Conservation (phyloP, 371 early-diverging fungal species). For the Mucor saturninus region DNA sequence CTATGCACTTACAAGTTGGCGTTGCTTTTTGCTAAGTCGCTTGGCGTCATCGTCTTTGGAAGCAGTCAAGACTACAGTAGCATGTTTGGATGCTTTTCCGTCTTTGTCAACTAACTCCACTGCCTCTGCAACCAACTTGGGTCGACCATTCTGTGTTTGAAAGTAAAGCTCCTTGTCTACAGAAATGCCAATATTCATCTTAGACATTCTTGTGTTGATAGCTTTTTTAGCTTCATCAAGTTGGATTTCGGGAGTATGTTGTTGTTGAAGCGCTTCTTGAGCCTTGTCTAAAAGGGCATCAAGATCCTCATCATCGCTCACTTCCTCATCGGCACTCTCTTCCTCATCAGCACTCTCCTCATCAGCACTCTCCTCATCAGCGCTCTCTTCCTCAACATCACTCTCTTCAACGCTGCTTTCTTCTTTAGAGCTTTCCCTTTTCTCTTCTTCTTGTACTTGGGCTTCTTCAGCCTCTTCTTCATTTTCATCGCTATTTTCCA, state of each 20-base stretch:
- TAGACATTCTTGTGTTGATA: conserved; percentile 35
- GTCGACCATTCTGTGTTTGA: conserved; percentile 16
- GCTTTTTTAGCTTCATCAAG: conserved; percentile 9
- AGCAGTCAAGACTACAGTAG: conserved; percentile 25
- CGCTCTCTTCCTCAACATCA: not conserved
- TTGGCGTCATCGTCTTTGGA: conserved; percentile 26
- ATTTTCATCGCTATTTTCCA: not conserved
- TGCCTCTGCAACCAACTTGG: conserved; percentile 26
- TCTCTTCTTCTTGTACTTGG: not conserved
- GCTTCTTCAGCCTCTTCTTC: not conserved
- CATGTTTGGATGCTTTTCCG: conserved; percentile 22
- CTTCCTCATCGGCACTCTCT: conserved; percentile 5
- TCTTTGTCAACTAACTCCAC: conserved; percentile 26
- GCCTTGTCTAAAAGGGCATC: conserved; percentile 56
- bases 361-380: conserved; percentile 1
- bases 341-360: conserved; percentile 11
- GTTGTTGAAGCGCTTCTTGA: conserved; percentile 40
- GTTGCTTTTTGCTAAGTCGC: conserved; percentile 32
- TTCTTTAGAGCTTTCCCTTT: not conserved
- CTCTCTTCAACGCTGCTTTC: not conserved
- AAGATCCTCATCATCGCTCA: conserved; percentile 41
- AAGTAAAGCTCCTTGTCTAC: conserved; percentile 39
- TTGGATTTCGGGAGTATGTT: conserved; percentile 29
- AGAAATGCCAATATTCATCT: conserved; percentile 44
- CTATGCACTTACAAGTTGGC: conserved; percentile 39